These are phyloP conservation scores for Chenopodium formosanum DNA, from an alignment of 148 eudicot genomes.

Conservation along the genomic window DNA sequence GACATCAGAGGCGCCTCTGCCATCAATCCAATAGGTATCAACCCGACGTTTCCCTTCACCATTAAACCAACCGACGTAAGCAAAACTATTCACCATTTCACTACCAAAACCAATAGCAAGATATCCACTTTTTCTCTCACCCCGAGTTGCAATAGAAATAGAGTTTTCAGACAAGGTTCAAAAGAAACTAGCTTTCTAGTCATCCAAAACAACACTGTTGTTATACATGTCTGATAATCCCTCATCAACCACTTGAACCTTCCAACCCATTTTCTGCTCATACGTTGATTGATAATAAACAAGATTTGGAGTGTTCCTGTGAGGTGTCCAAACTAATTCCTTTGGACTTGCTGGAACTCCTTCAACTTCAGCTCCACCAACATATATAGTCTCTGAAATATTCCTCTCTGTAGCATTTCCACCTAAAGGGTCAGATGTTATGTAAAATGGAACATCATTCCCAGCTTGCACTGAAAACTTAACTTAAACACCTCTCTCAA, in stretches of 20 bases:
- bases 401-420: slow-evolving; percentile 91
- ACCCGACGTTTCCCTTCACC: slow-evolving; percentile 66
- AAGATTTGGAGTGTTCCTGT: slow-evolving; percentile 84
- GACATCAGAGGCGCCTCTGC: slow-evolving; percentile 57
- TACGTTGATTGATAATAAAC: slow-evolving; percentile 78
- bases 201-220: slow-evolving; percentile 83
- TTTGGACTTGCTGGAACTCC: slow-evolving; percentile 87
- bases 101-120: slow-evolving; percentile 89
- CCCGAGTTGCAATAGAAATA: slow-evolving; percentile 83
- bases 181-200: slow-evolving; percentile 82
- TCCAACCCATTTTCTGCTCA: slow-evolving; percentile 93
- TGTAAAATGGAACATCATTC: slow-evolving; percentile 83
- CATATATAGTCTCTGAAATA: slow-evolving; percentile 70
- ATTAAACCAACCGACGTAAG: slow-evolving; percentile 92
- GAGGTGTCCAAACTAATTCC: slow-evolving; percentile 78
- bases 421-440: slow-evolving; percentile 85
- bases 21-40: slow-evolving; percentile 80
- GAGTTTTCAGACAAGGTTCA: slow-evolving; percentile 78
- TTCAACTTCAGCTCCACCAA: slow-evolving; percentile 77
- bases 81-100: slow-evolving; percentile 82
- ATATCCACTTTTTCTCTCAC: slow-evolving; percentile 89
- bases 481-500: slow-evolving; percentile 82
- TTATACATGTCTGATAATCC: slow-evolving; percentile 92
- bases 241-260: slow-evolving; percentile 94
- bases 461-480: slow-evolving; percentile 96